Evolutionary conservation across 352 stramenopile genomes (phyloP).

Genomic region (Elongisporangium prolatum): DNA sequence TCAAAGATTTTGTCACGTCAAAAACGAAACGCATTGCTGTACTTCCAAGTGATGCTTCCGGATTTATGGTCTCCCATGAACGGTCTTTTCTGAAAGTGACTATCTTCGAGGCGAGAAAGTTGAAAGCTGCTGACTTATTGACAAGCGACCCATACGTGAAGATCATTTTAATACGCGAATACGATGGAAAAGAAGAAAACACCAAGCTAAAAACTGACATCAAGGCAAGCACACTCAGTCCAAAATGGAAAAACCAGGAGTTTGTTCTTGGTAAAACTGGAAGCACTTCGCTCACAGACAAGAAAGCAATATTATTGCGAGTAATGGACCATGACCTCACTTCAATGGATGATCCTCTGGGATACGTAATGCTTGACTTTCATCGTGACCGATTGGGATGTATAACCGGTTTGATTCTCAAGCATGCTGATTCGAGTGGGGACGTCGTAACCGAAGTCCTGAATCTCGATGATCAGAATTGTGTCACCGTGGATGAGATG

Average conservation of each 20-base stretch:
- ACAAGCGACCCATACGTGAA: slow-evolving; percentile 64
- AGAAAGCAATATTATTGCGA: slow-evolving; percentile 51
- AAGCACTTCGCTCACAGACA: slow-evolving; percentile 47
- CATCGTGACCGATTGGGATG: slow-evolving; percentile 38
- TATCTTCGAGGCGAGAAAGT: slow-evolving; percentile 50
- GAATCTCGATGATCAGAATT: slow-evolving; percentile 30
- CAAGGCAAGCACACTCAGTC: slow-evolving; percentile 58
- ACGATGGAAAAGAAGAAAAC: slow-evolving; percentile 40
- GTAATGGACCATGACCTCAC: slow-evolving; percentile 57
- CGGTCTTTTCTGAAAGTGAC: slow-evolving; percentile 55
- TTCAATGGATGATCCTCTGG: slow-evolving; percentile 46
- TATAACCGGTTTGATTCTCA: slow-evolving; percentile 44
- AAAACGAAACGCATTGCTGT: slow-evolving; percentile 2
- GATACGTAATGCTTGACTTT: slow-evolving; percentile 50
- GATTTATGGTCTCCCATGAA: slow-evolving; percentile 21
- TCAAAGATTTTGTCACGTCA: slow-evolving; percentile 9
- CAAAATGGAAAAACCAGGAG: slow-evolving; percentile 67
- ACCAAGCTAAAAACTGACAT: slow-evolving; percentile 65
- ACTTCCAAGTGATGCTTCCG: slow-evolving; percentile 5
- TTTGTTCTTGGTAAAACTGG: slow-evolving; percentile 54
- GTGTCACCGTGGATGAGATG: slow-evolving; percentile 44
- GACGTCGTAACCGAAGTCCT: slow-evolving; percentile 19
- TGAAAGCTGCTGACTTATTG: slow-evolving; percentile 37
- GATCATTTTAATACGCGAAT: slow-evolving; percentile 40
- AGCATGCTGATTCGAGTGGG: slow-evolving; percentile 36